Evolutionary conservation across 805 yeast species (phyloP).

Genomic region (Maudiozyma barnettii): DNA sequence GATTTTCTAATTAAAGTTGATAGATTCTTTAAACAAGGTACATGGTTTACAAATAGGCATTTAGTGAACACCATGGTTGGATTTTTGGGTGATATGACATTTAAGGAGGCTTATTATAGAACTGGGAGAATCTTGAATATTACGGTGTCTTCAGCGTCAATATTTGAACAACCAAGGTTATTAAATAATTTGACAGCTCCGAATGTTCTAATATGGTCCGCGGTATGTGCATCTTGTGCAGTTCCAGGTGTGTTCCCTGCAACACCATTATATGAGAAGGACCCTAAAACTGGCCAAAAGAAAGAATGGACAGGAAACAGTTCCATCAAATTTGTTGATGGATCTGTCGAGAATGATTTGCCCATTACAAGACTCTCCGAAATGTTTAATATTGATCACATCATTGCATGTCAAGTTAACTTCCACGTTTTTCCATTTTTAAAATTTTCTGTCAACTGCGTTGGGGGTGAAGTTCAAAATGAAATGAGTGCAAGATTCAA

Average conservation of each 20-base stretch:
- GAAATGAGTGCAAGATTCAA: slow-evolving; percentile 49
- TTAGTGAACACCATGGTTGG: slow-evolving; percentile 64
- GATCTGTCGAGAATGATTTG: slow-evolving; percentile 88
- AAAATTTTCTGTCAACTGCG: slow-evolving; percentile 53
- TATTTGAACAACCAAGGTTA: slow-evolving; percentile 83
- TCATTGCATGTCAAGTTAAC: slow-evolving; percentile 94
- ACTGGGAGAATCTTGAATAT: slow-evolving; percentile 90
- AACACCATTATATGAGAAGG: slow-evolving; percentile 74
- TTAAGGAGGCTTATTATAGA: slow-evolving; percentile 87
- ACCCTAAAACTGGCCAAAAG: slow-evolving; percentile 57
- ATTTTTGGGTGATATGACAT: slow-evolving; percentile 82
- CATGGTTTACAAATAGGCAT: slow-evolving; percentile 74
- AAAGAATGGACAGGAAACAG: slow-evolving; percentile 71
- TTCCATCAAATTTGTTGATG: slow-evolving; percentile 80
- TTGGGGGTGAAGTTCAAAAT: slow-evolving; percentile 60
- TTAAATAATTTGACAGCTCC: slow-evolving; percentile 76
- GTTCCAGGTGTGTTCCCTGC: slow-evolving; percentile 88
- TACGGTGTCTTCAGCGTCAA: slow-evolving; percentile 85
- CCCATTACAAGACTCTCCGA: slow-evolving; percentile 87
- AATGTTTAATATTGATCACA: slow-evolving; percentile 95
- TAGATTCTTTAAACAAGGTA: slow-evolving; percentile 69
- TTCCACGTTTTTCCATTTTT: slow-evolving; percentile 91
- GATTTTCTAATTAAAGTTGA: slow-evolving; percentile 43
- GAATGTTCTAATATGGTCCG: slow-evolving; percentile 75
- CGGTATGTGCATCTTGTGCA: slow-evolving; percentile 89